Conservation (phyloP, 768 basidiomycete species). For the Boletus fagicola region DNA sequence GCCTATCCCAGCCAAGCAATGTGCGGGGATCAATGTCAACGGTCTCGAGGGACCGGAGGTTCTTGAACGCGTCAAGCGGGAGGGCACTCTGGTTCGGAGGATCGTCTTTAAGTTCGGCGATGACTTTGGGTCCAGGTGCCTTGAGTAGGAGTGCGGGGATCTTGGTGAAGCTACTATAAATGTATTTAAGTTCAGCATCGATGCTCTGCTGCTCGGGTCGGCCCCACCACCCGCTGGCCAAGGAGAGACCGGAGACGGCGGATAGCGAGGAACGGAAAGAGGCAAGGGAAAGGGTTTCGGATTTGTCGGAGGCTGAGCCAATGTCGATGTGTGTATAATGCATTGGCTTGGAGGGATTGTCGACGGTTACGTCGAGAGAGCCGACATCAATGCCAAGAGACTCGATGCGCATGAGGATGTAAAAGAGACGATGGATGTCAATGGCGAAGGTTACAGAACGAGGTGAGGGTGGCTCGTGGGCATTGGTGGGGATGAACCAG, state of each 20-base stretch:
- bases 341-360: slow-evolving; percentile 73
- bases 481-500: slow-evolving; percentile 46
- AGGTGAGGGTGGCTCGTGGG: slow-evolving; percentile 31
- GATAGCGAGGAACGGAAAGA: slow-evolving; percentile 78
- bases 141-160: slow-evolving; percentile 73
- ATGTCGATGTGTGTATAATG: slow-evolving; percentile 58
- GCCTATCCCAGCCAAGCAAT: slow-evolving; percentile 79
- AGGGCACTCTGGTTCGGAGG: slow-evolving; percentile 71
- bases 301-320: slow-evolving; percentile 53
- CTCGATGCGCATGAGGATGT: slow-evolving; percentile 83
- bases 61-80: slow-evolving; percentile 84
- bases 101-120: slow-evolving; percentile 68
- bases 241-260: slow-evolving; percentile 69
- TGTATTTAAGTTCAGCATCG: slow-evolving; percentile 76
- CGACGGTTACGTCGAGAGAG: slow-evolving; percentile 73
- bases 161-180: slow-evolving; percentile 89
- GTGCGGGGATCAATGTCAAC: slow-evolving; percentile 80
- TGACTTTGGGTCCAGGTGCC: slow-evolving; percentile 61
- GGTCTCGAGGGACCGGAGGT: slow-evolving; percentile 71
- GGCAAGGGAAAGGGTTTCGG: slow-evolving; percentile 70
- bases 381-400: slow-evolving; percentile 75
- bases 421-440: slow-evolving; percentile 84
- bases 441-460: slow-evolving; percentile 66
- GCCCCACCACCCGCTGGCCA: slow-evolving; percentile 75
- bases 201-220: slow-evolving; percentile 54